Evolutionary conservation across 1,284 basidiomycete genomes (phyloP).

Genomic region (Mycosarcoma mackinlayi): DNA sequence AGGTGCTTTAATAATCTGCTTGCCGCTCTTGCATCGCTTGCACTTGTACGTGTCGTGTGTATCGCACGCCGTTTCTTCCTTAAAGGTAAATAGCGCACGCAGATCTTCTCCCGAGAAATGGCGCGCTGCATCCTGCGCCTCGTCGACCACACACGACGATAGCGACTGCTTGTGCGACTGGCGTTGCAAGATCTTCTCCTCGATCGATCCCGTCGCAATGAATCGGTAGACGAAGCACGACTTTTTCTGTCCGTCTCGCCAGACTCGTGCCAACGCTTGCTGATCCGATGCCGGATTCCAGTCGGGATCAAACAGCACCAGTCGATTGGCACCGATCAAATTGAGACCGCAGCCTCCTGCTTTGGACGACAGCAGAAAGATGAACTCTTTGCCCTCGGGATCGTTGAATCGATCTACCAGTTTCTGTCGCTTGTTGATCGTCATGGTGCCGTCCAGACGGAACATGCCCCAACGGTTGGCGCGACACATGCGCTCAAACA

Average conservation of each 20-base stretch:
- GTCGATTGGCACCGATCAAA: constrained; percentile 93
- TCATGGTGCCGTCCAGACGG: constrained; percentile 92
- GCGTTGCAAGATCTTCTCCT: constrained; percentile 97
- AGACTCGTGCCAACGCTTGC: constrained; percentile 96
- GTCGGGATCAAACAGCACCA: constrained; percentile 97
- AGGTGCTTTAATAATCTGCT: constrained; percentile 82
- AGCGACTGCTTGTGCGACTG: constrained; percentile 92
- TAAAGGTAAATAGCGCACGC: constrained; percentile 90
- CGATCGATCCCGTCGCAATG: constrained; percentile 96
- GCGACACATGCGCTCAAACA: constrained; percentile 70
- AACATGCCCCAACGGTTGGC: constrained; percentile 85
- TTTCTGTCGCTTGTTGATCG: constrained; percentile 92
- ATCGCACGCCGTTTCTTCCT: constrained; percentile 86
- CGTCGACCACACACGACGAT: constrained; percentile 96
- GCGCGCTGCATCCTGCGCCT: constrained; percentile 92
- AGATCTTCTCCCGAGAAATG: constrained; percentile 93
- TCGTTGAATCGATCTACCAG: constrained; percentile 98
- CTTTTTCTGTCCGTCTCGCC: constrained; percentile 99
- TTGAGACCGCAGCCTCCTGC: constrained; percentile 99
- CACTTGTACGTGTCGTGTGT: constrained; percentile 87
- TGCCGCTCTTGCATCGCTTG: constrained; percentile 89
- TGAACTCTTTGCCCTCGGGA: constrained; percentile 91
- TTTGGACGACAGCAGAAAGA: constrained; percentile 97
- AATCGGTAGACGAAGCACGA: constrained; percentile 93
- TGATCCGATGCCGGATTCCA: constrained; percentile 99